Evolutionary conservation across 768 basidiomycete species (phyloP), one percentile per base, ranked within the genome.

Genomic region (Astraeus odoratus): DNA sequence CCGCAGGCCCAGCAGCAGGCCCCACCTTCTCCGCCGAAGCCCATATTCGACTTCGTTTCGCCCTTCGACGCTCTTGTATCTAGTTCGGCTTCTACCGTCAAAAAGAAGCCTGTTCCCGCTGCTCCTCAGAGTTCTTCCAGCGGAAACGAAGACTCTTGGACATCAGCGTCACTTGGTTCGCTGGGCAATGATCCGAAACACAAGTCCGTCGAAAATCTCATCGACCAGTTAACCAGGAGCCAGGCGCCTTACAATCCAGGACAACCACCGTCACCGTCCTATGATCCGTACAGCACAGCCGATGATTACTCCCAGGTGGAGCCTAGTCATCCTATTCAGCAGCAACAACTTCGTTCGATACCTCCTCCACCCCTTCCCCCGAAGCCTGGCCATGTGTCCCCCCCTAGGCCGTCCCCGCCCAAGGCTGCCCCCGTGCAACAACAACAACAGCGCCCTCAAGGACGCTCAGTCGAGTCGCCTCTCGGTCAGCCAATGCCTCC

Each of bases 11-110:
- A 51, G 39, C 73, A 72, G 40, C 76, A 71, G 46, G 68, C 76
- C 3, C 78, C 83, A 0, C 77, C 86, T 24, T 81, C 83, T 33
- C 76, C 82, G 19, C 83, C 80, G 55, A 82, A 84, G 62, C 84
- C 86, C 39, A 79, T 89, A 76, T 92, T 92, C 54, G 86, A 90
- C 30, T 91, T 86, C 49, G 74, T 83, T 40, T 88, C 86, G 39
- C 82, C 89, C 2, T 90, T 91, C 54, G 88, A 92, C 53, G 87
- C 85, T 20, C 73, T 91, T 37, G 73, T 65, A n/a, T 51, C 78
- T 7, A 66, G 73, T n/a, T 26, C 58, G 1, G 58, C 60, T 33
- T 44, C 72, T 22, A 20, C 36, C 15, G 61, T 75, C 44, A 85
- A 83, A 70, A 86, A 87, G 60, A 87, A 86, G 59, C 79, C 83